Evolutionary conservation across 441 rosid genomes (phyloP), one percentile per base, ranked within the genome.

Genomic region (Daphne laureola): DNA sequence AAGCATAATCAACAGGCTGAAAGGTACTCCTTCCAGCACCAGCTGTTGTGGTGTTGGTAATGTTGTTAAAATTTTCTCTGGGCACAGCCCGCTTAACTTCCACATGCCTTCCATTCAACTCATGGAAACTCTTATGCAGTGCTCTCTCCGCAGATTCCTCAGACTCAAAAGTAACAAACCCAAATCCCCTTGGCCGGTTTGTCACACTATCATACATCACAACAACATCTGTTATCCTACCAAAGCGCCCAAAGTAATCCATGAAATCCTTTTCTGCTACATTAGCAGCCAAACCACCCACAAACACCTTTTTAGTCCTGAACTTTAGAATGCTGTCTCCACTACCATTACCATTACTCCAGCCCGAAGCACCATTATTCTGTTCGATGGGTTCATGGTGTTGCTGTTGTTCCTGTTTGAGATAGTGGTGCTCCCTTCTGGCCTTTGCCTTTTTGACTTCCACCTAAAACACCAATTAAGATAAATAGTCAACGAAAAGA

Each of bases 11-110:
- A 52, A 62, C 67, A 46, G 65, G 53, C 35, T 57, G 72, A 1
- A 50, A 50, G 63, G 65, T 35, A 14, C 54, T 64, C 38, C 61
- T 63, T 46, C 50, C 59, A 13, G 41, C 40, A 12, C 57, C 59
- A 54, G 51, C 51, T 12, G 59, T 60, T 52, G 43, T 23, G 50
- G 49, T 51, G 59, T 26, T 38, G 36, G 55, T 58, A 54, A 46
- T 55, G 17, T 66, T 62, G 49, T 62, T 68, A 14, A 59, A 64
- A 21, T 67, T 72, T 53, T 78, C 84, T 70, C 84, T 90, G 1
- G 96, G 96, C 61, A 87, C 79, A 1, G 96, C 97, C 46, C 80
- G 80, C 79, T 90, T 87, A 44, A 87, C 94, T 68, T 90, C 97
- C 66, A 84, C 90, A 0, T 59, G 65, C 72, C 77, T 87, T 27